Evolutionary conservation across 2,329 filamentous ascomycete genomes (phyloP).

Genomic region (Epicoccum sorghinum): DNA sequence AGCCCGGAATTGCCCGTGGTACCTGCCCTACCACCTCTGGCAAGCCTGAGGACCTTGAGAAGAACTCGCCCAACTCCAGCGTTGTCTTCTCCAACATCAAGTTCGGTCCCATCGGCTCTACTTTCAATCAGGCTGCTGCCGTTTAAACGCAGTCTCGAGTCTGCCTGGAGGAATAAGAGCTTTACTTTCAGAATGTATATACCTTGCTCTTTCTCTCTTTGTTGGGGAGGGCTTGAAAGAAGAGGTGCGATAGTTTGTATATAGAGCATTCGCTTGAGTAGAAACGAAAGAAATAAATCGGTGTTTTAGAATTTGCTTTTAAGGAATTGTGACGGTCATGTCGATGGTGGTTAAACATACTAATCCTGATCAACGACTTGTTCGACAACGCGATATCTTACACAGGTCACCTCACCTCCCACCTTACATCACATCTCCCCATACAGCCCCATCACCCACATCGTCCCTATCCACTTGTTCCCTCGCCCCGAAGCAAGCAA

Average conservation of each 20-base stretch:
- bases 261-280: slow-evolving; percentile 1
- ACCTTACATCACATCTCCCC: too few species aligned
- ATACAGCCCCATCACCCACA: too few species aligned
- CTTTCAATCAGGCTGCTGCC: slow-evolving; percentile 39
- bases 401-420: too few species aligned
- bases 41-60: slow-evolving; percentile 46
- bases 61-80: slow-evolving; percentile 40
- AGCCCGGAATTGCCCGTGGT: slow-evolving; percentile 46
- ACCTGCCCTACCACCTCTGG: slow-evolving; percentile 47
- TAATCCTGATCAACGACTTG: too few species aligned
- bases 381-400: too few species aligned
- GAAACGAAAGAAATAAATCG: background rate
- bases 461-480: too few species aligned
- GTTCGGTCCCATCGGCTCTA: slow-evolving; percentile 49
- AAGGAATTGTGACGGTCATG: too few species aligned
- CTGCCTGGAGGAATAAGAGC: background rate
- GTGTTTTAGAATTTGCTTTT: background rate
- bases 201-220: background rate
- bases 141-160: slow-evolving; percentile 22
- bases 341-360: too few species aligned
- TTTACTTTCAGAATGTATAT: background rate
- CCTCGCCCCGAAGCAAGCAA: too few species aligned
- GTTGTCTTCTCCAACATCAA: slow-evolving; percentile 51
- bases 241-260: background rate
- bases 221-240: background rate